Base-by-base conservation (phyloP, 768 basidiomycete genomes). In the Leccinellum rugosiceps region DNA sequence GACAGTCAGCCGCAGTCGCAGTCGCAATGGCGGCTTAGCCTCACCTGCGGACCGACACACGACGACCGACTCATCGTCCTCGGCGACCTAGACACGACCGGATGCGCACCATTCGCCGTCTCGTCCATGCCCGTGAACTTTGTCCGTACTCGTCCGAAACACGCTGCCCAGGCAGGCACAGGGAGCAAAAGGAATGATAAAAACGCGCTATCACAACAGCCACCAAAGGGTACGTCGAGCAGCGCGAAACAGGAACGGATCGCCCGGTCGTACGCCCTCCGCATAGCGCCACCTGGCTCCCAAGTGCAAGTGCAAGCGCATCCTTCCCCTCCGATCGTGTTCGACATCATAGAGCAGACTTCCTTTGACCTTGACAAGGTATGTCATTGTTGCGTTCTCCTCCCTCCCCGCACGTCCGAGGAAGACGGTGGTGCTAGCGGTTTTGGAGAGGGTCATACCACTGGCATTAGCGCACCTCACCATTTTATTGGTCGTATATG, bases 351-450 rank as follows among this genome's bases (percentile, higher is more conserved):
- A 17, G 94, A 97, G 66, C 87, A 91, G 65, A 94, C 90, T 0
- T 90, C 90, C 2, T 96, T 92, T 68, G 94, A 95, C 67, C 77
- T 96, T 4, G 94, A 97, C 77, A 96, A 97, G 84, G 94, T 92
- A 60, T 67, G 78, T 58, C 35, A 9, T 38, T 10, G 4, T 38
- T 38, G 38, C n/a, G n/a, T 38, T 8, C 17, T 4, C 35, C 35
- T 5, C 38, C 38, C n/a, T 4, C n/a, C 38, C 45, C 11, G 13
- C 13, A 19, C 34, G 25, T 13, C 32, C n/a, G n/a, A 6, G 4
- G 43, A 21, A 19, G n/a, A 38, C 17, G 35, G 4, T 6, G 10
- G 38, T 7, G 35, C 15, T 17, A 35, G 35, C 7, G 30, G 2
- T 31, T 31, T 9, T 9, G 1, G 9, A 9, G 9, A 31, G 28